Evolutionary conservation across 2,329 filamentous ascomycete genomes (phyloP).

Genomic region (Fusarium burgessii): DNA sequence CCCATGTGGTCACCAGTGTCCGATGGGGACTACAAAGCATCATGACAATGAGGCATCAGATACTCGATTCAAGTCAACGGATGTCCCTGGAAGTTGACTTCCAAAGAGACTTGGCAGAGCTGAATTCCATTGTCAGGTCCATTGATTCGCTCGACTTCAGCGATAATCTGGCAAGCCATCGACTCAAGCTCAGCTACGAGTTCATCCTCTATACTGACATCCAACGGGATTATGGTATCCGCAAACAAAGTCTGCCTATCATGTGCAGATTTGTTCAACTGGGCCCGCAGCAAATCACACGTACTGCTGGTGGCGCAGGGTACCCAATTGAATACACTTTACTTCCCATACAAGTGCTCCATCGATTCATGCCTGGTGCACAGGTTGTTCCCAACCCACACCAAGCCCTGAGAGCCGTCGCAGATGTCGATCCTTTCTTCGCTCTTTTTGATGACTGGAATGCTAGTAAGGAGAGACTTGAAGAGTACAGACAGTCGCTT

Average conservation of each 20-base stretch:
- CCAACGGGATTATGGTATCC: background rate
- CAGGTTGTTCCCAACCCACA: fast-evolving
- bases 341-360: constrained; percentile 3
- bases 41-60: constrained; percentile 1
- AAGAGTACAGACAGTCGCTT: constrained; percentile 6
- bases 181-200: constrained; percentile 8
- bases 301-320: constrained; percentile 1
- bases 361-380: background rate
- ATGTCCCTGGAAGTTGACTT: background rate
- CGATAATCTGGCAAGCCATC: background rate
- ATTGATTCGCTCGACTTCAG: background rate
- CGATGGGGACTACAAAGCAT: constrained; percentile 30
- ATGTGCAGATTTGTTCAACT: constrained; percentile 6
- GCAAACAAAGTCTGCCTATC: background rate
- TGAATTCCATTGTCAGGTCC: background rate
- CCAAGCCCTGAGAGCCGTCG: background rate
- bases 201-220: constrained; percentile 30
- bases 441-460: constrained; percentile 17
- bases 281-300: background rate
- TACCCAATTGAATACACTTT: constrained; percentile 21
- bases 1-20: constrained; percentile 25
- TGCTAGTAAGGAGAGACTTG: background rate
- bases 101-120: background rate
- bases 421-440: constrained; percentile 4
- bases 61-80: background rate